These are phyloP conservation scores for Fusarium sororula DNA, from an alignment of 2,329 filamentous ascomycete species.

Conservation along the genomic window DNA sequence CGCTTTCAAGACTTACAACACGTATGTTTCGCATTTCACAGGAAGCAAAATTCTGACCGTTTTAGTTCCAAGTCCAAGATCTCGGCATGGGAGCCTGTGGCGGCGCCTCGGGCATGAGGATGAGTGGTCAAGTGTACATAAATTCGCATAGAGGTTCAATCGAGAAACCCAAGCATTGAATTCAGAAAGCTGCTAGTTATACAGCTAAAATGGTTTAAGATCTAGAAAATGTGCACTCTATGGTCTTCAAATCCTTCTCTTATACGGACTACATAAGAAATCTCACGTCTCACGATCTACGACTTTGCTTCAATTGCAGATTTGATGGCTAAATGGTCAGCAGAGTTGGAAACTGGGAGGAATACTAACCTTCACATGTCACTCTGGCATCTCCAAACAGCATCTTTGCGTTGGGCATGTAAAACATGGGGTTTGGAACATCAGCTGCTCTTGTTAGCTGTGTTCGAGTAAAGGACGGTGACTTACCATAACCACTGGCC, in stretches of 20 bases:
- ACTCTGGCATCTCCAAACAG: slow-evolving; percentile 89
- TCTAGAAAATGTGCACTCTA: slow-evolving; percentile 38
- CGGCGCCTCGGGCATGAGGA: slow-evolving; percentile 47
- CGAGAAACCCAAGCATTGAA: slow-evolving; percentile 21
- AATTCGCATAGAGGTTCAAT: slow-evolving; percentile 34
- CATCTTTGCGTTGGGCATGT: slow-evolving; percentile 90
- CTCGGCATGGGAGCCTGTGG: slow-evolving; percentile 60
- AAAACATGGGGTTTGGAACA: slow-evolving; percentile 94
- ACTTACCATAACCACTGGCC: slow-evolving; percentile 83
- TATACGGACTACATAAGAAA: slow-evolving; percentile 22
- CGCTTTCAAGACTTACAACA: slow-evolving; percentile 93
- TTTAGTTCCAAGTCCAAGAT: slow-evolving; percentile 64
- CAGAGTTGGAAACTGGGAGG: neutral
- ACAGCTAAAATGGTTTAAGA: slow-evolving; percentile 26
- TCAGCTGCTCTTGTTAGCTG: slow-evolving; percentile 66
- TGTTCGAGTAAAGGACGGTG: neutral
- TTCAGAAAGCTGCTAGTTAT: slow-evolving; percentile 17
- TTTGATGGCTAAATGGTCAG: slow-evolving; percentile 52
- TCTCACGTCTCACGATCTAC: slow-evolving; percentile 10
- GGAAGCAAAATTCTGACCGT: slow-evolving; percentile 20
- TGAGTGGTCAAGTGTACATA: slow-evolving; percentile 41
- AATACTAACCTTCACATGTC: slow-evolving; percentile 76
- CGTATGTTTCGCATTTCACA: slow-evolving; percentile 68
- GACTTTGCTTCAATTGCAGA: slow-evolving; percentile 50
- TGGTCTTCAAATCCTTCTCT: slow-evolving; percentile 26